These are phyloP conservation scores for Neospora caninum DNA, from an alignment of 169 alveolate genomes.

Conservation along the genomic window DNA sequence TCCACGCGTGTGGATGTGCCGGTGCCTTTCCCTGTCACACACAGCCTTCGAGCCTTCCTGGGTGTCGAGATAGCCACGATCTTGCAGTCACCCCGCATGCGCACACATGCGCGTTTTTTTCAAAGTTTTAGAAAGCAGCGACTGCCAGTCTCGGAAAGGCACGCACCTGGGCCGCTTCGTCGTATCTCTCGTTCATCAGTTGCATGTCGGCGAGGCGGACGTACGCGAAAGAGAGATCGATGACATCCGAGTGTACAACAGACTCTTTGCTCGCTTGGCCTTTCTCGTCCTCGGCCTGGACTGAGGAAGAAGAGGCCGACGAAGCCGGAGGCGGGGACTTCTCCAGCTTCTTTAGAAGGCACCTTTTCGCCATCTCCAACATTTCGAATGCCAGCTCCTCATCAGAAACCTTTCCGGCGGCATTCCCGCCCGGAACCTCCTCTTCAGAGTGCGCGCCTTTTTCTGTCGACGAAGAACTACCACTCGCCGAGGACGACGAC, in stretches of 20 bases:
- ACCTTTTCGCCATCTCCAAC: slow-evolving; percentile 40
- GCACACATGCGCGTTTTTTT: no score
- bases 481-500: neutral
- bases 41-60: no score
- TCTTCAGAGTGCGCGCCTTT: neutral
- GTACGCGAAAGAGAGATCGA: slow-evolving; percentile 41
- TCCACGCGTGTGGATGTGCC: no score
- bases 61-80: no score
- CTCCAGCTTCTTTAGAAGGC: slow-evolving; percentile 21
- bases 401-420: slow-evolving; percentile 30
- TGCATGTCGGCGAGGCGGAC: slow-evolving; percentile 60
- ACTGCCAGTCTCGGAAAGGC: neutral
- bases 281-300: neutral
- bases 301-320: neutral
- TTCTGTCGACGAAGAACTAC: neutral
- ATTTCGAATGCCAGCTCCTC: slow-evolving; percentile 52
- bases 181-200: slow-evolving; percentile 45
- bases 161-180: slow-evolving; percentile 50
- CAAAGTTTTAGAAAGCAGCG: no score
- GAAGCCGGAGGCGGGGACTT: neutral
- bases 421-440: slow-evolving; percentile 12
- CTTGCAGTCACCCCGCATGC: no score
- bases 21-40: no score
- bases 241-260: neutral
- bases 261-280: neutral